Evolutionary conservation across 1,284 basidiomycete genomes (phyloP).

Genomic region (Pyrrhoderma noxium): DNA sequence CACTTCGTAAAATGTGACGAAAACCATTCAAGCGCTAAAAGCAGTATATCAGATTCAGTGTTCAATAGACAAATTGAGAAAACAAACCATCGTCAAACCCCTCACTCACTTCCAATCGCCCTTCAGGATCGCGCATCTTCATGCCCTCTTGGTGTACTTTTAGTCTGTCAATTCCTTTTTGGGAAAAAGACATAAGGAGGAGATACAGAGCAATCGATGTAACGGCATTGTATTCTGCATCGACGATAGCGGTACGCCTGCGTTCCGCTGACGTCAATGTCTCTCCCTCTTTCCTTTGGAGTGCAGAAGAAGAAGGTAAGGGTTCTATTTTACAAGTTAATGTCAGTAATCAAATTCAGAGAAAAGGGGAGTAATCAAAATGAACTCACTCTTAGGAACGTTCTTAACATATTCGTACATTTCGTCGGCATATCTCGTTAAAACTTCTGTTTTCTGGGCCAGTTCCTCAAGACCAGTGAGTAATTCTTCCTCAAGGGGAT

Average conservation of each 20-base stretch:
- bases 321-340: conserved; percentile 43
- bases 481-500: conserved; percentile 77
- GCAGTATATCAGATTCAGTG: conserved; percentile 1
- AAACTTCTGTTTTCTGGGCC: conserved; percentile 91
- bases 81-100: conserved; percentile 71
- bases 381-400: conserved; percentile 61
- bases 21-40: conserved; percentile 63
- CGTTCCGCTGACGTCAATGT: conserved; percentile 56
- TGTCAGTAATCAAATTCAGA: conserved; percentile 9
- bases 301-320: conserved; percentile 65
- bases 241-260: conserved; percentile 61
- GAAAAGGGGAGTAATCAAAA: not conserved
- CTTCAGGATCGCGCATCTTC: conserved; percentile 70
- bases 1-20: conserved; percentile 73
- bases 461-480: conserved; percentile 76
- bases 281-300: conserved; percentile 64
- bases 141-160: conserved; percentile 66
- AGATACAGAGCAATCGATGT: conserved; percentile 87
- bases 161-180: conserved; percentile 80
- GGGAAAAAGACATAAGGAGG: conserved; percentile 87
- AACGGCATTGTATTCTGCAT: conserved; percentile 75
- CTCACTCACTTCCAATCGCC: conserved; percentile 58
- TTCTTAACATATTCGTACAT: conserved; percentile 81
- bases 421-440: conserved; percentile 90
- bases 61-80: conserved; percentile 13